These are phyloP conservation scores for Sphagnum magellanicum DNA, from an alignment of 228 moss, liverwort and hornwort genomes.

Conservation along the genomic window DNA sequence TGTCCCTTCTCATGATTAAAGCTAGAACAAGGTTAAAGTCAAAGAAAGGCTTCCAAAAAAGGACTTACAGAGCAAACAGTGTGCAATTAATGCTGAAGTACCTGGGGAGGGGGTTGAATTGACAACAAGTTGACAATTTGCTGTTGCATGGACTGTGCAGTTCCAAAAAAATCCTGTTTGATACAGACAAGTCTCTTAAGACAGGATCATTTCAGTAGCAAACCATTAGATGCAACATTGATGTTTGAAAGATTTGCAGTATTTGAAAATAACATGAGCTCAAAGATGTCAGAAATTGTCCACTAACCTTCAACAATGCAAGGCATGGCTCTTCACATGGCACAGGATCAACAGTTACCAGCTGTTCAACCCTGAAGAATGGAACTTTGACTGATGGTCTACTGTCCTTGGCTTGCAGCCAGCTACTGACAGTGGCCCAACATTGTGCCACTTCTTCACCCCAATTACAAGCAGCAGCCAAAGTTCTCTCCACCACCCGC, in stretches of 20 bases:
- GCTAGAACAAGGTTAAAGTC: no score
- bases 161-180: slow-evolving; percentile 48
- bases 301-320: slow-evolving; percentile 46
- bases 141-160: slow-evolving; percentile 49
- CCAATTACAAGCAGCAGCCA: slow-evolving; percentile 71
- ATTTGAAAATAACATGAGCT: no score
- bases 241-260: no score
- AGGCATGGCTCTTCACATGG: slow-evolving; percentile 77
- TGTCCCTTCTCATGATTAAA: no score
- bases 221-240: no score
- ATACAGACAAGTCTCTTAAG: not conserved
- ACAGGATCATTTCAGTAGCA: not conserved
- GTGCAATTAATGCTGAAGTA: slow-evolving; percentile 5
- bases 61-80: no score
- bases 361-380: slow-evolving; percentile 40
- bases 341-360: slow-evolving; percentile 59
- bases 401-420: slow-evolving; percentile 37
- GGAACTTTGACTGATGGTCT: slow-evolving; percentile 37
- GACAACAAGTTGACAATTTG: slow-evolving; percentile 42
- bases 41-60: no score
- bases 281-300: no score
- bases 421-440: slow-evolving; percentile 27
- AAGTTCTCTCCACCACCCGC: slow-evolving; percentile 56
- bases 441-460: slow-evolving; percentile 74
- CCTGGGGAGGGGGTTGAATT: slow-evolving; percentile 56